phyloP scores from a whole-genome alignment of 176 grass and related monocot species.

The Zoysia japonica region DNA sequence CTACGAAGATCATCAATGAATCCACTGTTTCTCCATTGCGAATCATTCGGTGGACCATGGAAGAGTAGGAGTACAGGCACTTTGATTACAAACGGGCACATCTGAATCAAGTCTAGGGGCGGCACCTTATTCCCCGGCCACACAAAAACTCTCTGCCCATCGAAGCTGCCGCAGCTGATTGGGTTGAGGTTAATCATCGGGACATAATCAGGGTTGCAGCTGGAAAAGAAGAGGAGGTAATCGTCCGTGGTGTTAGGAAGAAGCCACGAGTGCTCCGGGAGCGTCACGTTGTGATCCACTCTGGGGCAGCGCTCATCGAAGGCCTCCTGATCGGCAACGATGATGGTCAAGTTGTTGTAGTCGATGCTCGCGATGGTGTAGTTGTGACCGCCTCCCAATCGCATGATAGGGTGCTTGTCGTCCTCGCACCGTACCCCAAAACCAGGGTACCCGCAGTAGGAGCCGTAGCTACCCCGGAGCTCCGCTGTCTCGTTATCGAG shows the following conservation, averaged over 20 bases:
- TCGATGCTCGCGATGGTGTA: background rate
- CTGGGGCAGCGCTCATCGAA: background rate
- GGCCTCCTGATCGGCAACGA: background rate
- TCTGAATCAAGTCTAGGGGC: rapidly evolving
- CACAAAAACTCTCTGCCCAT: rapidly evolving
- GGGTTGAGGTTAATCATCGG: rapidly evolving
- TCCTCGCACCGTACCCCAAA: constrained; percentile 4
- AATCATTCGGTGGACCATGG: rapidly evolving
- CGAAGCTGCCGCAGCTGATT: background rate
- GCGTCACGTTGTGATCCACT: background rate
- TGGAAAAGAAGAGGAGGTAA: constrained; percentile 2
- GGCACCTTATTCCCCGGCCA: background rate
- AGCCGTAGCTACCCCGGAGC: background rate
- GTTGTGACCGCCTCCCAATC: too few relatives aligned
- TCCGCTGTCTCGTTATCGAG: rapidly evolving
- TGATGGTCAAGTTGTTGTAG: background rate
- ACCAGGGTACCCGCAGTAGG: constrained; percentile 37
- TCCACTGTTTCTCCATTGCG: background rate
- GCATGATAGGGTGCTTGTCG: background rate
- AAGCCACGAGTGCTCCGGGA: background rate
- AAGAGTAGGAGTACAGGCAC: background rate
- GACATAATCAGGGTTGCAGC: rapidly evolving
- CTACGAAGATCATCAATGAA: background rate
- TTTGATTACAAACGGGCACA: rapidly evolving
- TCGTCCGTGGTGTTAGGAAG: background rate